Base-by-base conservation (phyloP, 176 grass and related monocot genomes). In the Aegilops longissima region DNA sequence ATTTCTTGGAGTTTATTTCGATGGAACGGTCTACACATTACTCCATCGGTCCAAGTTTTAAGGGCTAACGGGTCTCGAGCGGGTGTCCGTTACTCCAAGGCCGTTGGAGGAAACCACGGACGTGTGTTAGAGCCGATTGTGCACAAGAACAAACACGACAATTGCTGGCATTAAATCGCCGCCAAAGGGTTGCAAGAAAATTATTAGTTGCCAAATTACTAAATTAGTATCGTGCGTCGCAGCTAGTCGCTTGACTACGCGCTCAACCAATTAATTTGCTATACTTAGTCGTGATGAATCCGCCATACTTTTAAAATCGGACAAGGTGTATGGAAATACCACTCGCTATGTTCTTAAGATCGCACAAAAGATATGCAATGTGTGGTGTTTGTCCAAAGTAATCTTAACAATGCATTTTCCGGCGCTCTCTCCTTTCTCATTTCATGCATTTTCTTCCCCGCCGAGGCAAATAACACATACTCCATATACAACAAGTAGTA, bases 381-480 rank as follows among this genome's bases (percentile, higher is more conserved):
- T 18, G 51, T 18, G 51, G 51, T 54, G 51, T 18, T 18, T 54
- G 5, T 18, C 14, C 49, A 5, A 18, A 54, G 16, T 54, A 54
- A 69, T 35, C 66, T 69, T 17, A 35, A 70, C 4, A 10, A 42
- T 42, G 40, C 40, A 42, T 42, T 42, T 12, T 10, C 16, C 0
- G 1, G 4, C 0, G 5, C 7, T 20, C 9, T 36, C 0, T 10
- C 16, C 8, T 61, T 40, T 17, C n/a, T 27, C 1, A 0, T 42
- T n/a, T 11, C 47, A 4, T 4, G 2, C 2, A 16, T 1, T 9
- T 35, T 52, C 3, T 13, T 14, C 67, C 18, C 21, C 16, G 0
- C 3, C 6, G 0, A 21, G 0, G 10, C 2, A 34, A 14, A 30
- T 11, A 29, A 1, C 0, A 3, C 1, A 17, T 7, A 0, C 4